Percentiles rank a stretch among this genome's conserved stretches.
phyloP scores from a whole-genome alignment of 371 early-diverging fungal species.

The Smittium mucronatum region DNA sequence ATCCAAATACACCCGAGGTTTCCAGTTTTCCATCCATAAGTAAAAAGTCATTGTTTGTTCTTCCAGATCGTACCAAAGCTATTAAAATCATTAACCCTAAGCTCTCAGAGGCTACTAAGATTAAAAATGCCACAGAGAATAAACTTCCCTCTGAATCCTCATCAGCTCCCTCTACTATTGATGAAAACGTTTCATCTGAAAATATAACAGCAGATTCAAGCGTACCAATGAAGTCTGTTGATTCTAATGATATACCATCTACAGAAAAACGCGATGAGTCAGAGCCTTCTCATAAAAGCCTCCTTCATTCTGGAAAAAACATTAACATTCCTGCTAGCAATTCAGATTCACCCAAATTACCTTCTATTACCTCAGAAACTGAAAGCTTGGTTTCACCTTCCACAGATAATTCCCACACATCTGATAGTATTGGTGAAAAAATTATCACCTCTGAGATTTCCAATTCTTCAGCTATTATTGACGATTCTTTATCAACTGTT shows the following conservation, averaged over 20 bases:
- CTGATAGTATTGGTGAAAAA: too few relatives aligned
- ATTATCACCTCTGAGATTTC: too few relatives aligned
- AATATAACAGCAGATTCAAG: background rate
- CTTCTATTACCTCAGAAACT: background rate
- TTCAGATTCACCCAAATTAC: background rate
- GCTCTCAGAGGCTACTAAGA: constrained; percentile 9
- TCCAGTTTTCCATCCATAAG: background rate
- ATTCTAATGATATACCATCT: background rate
- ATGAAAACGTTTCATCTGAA: constrained; percentile 10
- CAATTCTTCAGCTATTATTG: background rate
- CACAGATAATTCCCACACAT: background rate
- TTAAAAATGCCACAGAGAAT: constrained; percentile 10
- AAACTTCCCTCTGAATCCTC: background rate
- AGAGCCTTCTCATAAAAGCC: background rate
- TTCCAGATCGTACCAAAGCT: constrained; percentile 33
- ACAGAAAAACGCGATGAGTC: background rate
- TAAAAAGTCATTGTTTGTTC: constrained; percentile 26
- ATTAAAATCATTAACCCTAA: constrained; percentile 51
- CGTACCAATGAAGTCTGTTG: background rate
- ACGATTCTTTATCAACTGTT: background rate
- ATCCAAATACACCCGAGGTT: background rate
- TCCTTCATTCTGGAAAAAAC: background rate
- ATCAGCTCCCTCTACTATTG: constrained; percentile 12
- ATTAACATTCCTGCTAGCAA: background rate
- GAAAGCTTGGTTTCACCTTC: background rate